Evolutionary conservation across 1,139 yeast genomes (phyloP).

Genomic region (Zygoascus sp.): DNA sequence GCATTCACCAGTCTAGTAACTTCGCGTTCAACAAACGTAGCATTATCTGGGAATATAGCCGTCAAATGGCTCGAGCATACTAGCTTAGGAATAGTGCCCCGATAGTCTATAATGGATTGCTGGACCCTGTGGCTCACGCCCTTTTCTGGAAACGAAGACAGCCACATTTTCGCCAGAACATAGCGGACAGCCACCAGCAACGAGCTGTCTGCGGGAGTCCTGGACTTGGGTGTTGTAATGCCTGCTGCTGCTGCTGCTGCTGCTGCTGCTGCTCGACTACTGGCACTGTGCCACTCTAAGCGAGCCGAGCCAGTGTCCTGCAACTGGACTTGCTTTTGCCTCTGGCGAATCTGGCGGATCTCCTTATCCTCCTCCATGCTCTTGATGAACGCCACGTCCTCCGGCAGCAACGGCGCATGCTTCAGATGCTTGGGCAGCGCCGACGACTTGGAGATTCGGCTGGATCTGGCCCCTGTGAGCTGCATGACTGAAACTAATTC

Average conservation of each 20-base stretch:
- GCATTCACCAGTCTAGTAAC: slow-evolving; percentile 31
- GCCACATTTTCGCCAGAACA: slow-evolving; percentile 29
- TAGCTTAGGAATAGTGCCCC: slow-evolving; percentile 37
- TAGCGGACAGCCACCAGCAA: slow-evolving; percentile 23
- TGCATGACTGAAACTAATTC: too few relatives aligned
- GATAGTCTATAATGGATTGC: slow-evolving; percentile 26
- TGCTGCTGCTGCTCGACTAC: too few relatives aligned
- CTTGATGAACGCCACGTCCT: slow-evolving; percentile 27
- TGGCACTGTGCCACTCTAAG: slow-evolving; percentile 21
- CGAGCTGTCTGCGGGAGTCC: too few relatives aligned
- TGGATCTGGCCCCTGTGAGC: neutral
- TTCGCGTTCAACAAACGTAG: slow-evolving; percentile 43
- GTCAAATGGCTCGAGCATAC: slow-evolving; percentile 41
- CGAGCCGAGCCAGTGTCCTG: slow-evolving; percentile 25
- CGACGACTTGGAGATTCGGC: neutral
- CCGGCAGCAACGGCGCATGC: slow-evolving; percentile 25
- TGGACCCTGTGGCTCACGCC: slow-evolving; percentile 25
- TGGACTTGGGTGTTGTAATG: too few relatives aligned
- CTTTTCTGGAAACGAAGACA: slow-evolving; percentile 28
- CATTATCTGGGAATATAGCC: slow-evolving; percentile 39
- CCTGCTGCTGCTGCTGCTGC: too few relatives aligned
- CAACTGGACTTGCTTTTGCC: slow-evolving; percentile 25
- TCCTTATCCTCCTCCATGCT: slow-evolving; percentile 29
- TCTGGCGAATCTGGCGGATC: slow-evolving; percentile 18
- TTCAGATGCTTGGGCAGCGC: neutral